Percentiles rank a stretch among this genome's conserved stretches.
Conservation (phyloP, 2,329 filamentous ascomycete species). For the Chlorencoelia australis region DNA sequence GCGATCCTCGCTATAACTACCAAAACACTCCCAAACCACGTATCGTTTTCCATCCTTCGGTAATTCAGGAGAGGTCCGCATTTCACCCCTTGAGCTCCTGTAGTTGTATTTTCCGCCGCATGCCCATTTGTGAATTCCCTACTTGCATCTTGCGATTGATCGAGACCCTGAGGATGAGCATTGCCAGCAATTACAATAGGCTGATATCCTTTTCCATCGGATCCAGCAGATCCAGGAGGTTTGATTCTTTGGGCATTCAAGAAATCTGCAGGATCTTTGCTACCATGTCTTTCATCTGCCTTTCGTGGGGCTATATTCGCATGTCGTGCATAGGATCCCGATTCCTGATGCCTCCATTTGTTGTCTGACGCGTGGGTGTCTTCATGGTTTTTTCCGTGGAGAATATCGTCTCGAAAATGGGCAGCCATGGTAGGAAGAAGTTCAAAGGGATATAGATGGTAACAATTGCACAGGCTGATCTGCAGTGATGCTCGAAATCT, state of each 20-base stretch:
- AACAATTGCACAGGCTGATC: too few species aligned
- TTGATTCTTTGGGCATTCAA: slow-evolving; percentile 43
- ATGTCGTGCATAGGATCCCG: slow-evolving; percentile 37
- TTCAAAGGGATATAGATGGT: too few species aligned
- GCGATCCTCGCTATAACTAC: slow-evolving; percentile 65
- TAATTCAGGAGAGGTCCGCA: slow-evolving; percentile 73
- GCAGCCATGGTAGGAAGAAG: slow-evolving; percentile 23
- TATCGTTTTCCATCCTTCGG: slow-evolving; percentile 55
- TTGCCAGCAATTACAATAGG: slow-evolving; percentile 35
- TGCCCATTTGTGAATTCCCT: slow-evolving; percentile 7
- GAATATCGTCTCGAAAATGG: slow-evolving; percentile 14
- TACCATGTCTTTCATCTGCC: slow-evolving; percentile 33
- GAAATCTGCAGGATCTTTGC: slow-evolving; percentile 44
- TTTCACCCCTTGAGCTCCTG: slow-evolving; percentile 45
- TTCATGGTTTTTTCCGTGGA: slow-evolving; percentile 19
- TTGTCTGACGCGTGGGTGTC: slow-evolving; percentile 48
- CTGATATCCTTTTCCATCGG: slow-evolving; percentile 30
- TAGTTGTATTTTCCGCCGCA: slow-evolving; percentile 6
- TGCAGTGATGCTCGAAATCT: too few species aligned
- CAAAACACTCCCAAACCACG: slow-evolving; percentile 79
- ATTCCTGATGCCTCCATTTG: slow-evolving; percentile 56
- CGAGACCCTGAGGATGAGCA: slow-evolving; percentile 9
- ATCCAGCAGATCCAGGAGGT: slow-evolving; percentile 12
- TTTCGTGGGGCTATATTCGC: slow-evolving; percentile 29
- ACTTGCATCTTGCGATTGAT: slow-evolving; percentile 3